Conservation (phyloP, 495 filamentous ascomycete genomes). For the Oidiodendron maius region DNA sequence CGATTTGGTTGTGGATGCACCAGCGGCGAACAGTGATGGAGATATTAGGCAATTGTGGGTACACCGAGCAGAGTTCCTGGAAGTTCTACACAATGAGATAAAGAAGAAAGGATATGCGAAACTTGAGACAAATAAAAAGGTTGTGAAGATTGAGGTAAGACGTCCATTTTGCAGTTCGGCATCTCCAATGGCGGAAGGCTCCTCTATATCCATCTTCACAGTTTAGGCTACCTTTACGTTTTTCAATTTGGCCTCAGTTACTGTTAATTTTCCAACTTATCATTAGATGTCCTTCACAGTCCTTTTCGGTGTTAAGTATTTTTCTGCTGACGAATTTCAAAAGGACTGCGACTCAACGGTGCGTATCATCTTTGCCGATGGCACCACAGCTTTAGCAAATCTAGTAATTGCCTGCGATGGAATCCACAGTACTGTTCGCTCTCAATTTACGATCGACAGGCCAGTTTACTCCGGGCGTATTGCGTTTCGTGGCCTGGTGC, state of each 20-base stretch:
- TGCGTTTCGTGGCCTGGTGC: constrained; percentile 22
- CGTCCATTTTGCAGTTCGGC: background rate
- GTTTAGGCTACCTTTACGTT: too few species aligned
- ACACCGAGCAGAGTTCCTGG: constrained; percentile 25
- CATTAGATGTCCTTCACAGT: too few species aligned
- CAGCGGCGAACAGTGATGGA: constrained; percentile 16
- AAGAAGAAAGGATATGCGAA: constrained; percentile 23
- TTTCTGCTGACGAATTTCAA: too few species aligned
- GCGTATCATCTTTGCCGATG: constrained; percentile 25
- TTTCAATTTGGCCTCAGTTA: too few species aligned
- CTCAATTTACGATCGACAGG: constrained; percentile 17
- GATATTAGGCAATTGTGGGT: constrained; percentile 22
- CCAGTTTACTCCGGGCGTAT: constrained; percentile 3
- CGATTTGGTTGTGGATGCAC: constrained; percentile 26
- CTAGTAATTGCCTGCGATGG: constrained; percentile 21
- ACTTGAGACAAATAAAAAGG: constrained; percentile 23
- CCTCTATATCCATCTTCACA: too few species aligned
- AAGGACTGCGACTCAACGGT: background rate
- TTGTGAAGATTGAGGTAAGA: constrained; percentile 7
- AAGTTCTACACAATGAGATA: constrained; percentile 22
- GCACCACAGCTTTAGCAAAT: constrained; percentile 19
- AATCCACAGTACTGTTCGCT: background rate
- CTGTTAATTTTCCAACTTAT: too few species aligned
- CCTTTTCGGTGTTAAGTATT: too few species aligned
- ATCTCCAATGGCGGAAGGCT: background rate